Evolutionary conservation across 2,329 filamentous ascomycete genomes (phyloP).

Genomic region (Elsinoe necatrix): DNA sequence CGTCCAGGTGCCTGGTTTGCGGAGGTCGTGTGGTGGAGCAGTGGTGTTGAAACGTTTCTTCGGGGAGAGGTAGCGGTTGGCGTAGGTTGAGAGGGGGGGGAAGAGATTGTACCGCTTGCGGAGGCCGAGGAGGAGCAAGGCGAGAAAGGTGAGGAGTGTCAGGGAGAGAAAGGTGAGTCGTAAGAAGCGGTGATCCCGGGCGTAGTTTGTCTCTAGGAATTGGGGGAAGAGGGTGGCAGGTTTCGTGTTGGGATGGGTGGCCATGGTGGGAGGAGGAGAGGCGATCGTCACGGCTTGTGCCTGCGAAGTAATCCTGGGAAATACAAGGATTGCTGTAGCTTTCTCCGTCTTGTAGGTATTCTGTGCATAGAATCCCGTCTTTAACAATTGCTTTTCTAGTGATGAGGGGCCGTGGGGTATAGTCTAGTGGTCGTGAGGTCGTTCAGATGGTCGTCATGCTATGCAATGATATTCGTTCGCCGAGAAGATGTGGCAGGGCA

Average conservation of each 20-base stretch:
- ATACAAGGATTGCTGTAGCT: too few species aligned
- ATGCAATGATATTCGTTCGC: too few species aligned
- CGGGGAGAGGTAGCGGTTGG: neutral
- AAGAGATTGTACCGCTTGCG: neutral
- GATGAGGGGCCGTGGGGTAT: too few species aligned
- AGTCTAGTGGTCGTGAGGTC: too few species aligned
- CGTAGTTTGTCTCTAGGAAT: neutral
- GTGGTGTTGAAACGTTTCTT: neutral
- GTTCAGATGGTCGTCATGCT: too few species aligned
- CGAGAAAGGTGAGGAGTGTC: neutral
- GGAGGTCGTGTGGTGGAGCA: neutral
- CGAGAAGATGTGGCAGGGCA: too few species aligned
- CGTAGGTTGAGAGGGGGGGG: neutral
- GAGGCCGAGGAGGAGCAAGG: neutral
- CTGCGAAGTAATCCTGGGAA: too few species aligned
- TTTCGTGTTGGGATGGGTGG: neutral
- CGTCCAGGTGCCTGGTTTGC: constrained; percentile 39
- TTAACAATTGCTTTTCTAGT: too few species aligned
- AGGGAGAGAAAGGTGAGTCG: neutral
- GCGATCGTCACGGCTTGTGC: too few species aligned
- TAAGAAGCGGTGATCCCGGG: neutral
- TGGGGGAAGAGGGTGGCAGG: neutral
- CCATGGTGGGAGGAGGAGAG: neutral
- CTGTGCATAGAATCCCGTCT: too few species aligned
- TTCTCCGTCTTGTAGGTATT: too few species aligned